Evolutionary conservation across 2,329 filamentous ascomycete genomes (phyloP).

Genomic region (Botrytis cinerea): DNA sequence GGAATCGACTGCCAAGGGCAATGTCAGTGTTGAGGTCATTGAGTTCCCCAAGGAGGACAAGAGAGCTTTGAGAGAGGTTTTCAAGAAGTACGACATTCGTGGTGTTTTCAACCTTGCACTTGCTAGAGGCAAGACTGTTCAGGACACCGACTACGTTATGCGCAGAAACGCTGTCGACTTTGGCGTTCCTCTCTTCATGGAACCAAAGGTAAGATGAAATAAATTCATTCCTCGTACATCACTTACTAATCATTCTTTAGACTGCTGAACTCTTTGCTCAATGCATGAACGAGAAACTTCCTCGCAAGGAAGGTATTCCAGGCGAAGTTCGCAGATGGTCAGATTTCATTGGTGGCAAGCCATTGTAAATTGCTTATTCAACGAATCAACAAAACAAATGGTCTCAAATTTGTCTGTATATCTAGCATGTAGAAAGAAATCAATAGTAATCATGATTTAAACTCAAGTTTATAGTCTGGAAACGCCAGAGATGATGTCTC

Average conservation of each 20-base stretch:
- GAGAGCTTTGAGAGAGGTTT: conserved; percentile 89
- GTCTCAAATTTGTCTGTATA: background rate
- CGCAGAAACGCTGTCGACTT: conserved; percentile 97
- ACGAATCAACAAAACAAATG: background rate
- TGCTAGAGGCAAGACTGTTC: conserved; percentile 76
- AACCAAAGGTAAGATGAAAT: conserved; percentile 72
- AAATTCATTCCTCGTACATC: background rate
- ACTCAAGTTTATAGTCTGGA: background rate
- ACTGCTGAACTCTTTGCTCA: conserved; percentile 94
- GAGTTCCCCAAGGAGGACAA: conserved; percentile 98
- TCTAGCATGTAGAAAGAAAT: background rate
- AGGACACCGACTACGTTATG: conserved; percentile 98
- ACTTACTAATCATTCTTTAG: conserved; percentile 49
- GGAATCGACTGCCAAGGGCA: conserved; percentile 68
- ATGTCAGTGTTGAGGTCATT: conserved; percentile 79
- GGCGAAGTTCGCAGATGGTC: conserved; percentile 92
- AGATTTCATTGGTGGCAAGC: conserved; percentile 88
- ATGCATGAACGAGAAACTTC: conserved; percentile 96
- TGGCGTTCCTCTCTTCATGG: conserved; percentile 96
- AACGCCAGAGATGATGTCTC: background rate
- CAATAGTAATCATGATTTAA: conserved; percentile 11
- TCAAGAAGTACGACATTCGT: conserved; percentile 94
- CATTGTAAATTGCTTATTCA: conserved; percentile 55
- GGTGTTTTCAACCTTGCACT: conserved; percentile 94
- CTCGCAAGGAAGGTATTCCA: conserved; percentile 83